Percentiles rank a stretch among this genome's conserved stretches.
Conservation (phyloP, 2,329 filamentous ascomycete species). For the Leptographium lundbergii region DNA sequence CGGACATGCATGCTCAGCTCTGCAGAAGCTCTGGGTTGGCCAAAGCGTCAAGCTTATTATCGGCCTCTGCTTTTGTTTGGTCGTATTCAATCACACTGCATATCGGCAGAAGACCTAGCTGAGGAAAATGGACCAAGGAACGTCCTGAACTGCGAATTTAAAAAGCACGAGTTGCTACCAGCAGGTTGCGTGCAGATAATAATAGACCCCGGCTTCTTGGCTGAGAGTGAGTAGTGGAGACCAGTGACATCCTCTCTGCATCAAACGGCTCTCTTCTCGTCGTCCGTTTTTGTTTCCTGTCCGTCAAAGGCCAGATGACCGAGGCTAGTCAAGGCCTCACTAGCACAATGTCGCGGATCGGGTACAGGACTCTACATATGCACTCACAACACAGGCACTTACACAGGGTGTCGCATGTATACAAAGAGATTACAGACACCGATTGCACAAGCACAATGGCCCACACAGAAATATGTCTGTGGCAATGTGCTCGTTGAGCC, state of each 20-base stretch:
- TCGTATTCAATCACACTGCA: not conserved
- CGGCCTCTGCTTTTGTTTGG: not conserved
- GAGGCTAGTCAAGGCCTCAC: not conserved
- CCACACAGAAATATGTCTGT: not conserved
- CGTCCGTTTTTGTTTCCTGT: not conserved
- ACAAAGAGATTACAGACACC: not conserved
- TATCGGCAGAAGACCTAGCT: not conserved
- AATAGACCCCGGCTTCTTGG: no score
- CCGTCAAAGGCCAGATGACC: not conserved
- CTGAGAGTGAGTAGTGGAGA: not conserved
- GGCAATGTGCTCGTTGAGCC: not conserved
- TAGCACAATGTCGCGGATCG: not conserved
- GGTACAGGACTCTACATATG: not conserved
- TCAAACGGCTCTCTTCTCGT: not conserved
- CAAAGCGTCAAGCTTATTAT: not conserved
- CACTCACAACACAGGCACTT: not conserved
- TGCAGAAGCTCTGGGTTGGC: not conserved
- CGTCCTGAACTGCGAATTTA: not conserved
- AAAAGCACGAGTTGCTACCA: not conserved
- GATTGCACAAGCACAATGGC: not conserved
- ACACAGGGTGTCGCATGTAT: not conserved
- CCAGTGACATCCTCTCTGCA: not conserved
- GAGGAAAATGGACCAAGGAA: not conserved
- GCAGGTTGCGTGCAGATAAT: no score
- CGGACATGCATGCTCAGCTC: not conserved